Base-by-base conservation (phyloP, 306 rosid species). In the Spatholobus suberectus region DNA sequence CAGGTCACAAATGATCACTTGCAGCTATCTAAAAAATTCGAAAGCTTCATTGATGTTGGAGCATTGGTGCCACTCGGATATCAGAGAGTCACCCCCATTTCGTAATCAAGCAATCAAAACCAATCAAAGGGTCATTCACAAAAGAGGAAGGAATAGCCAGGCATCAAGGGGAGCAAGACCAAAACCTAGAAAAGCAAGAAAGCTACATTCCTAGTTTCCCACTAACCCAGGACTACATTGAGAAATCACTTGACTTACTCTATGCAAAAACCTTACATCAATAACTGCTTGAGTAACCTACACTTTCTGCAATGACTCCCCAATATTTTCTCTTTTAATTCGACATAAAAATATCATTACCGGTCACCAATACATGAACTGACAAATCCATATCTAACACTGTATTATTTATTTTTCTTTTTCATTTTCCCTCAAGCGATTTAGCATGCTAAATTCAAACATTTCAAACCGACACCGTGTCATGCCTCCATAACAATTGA, bases 1-100 rank as follows among this genome's bases (percentile, higher is more conserved):
- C 54, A 21, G 61, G 34, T 65, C 8, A 74, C 26, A 82, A 61
- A 46, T 59, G 21, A 81, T 5, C 14, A 10, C 78, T 44, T 18
- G 21, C 24, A 8, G 7, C 18, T 14, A 51, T 51, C 7, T 32
- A 18, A 51, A 52, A 37, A 66, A 1, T 35, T 17, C 37, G 27
- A 35, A 65, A 32, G 13, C 0, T n/a, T 17, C 21, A 62, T 6
- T n/a, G 46, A 34, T 13, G 26, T 44, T 46, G 8, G 17, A 24
- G 76, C 76, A 44, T 17, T 46, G 76, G 26, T 27, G 1, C 0
- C 57, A 46, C 8, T 47, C 4, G 27, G 27, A 34, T 49, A 27
- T 10, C 17, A 73, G 8, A 73, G 24, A 49, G 17, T n/a, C 61
- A 6, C 17, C 35, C 26, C 0, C 6, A 26, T 44, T 26, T 70